Base-by-base conservation (phyloP, 352 stramenopile genomes). In the Globisporangium cylindrosporum region DNA sequence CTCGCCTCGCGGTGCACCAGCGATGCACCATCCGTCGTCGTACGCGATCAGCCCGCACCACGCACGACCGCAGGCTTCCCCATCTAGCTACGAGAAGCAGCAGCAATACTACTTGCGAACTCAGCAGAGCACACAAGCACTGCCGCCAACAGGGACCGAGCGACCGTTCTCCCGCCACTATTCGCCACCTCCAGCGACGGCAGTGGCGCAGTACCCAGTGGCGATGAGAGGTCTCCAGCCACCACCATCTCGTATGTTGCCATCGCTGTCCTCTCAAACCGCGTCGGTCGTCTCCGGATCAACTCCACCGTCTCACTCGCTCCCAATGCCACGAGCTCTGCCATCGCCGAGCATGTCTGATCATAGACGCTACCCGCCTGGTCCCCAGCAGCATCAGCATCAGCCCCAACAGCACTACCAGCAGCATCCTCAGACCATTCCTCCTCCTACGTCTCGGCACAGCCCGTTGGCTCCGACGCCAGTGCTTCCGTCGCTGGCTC, bases 11-110 rank as follows among this genome's bases (percentile, higher is more conserved):
- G 66, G 49, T 2, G 41, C 38, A 9, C 34, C 58, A 10, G 25
- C 22, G 25, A 60, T 71, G 66, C 53, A 60, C 20, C 59, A 64
- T 8, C 66, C 59, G 58, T 62, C 66, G 1, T 54, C 25, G 12
- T 58, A 71, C 27, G 66, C 66, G 25, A 71, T 66, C 49, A 71
- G 66, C 29, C 66, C 66, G 34, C 66, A 71, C 36, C 57, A 71
- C 20, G 46, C 56, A 3, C 36, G 64, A 7, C 56, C 58, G 12
- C 56, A 63, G 32, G n/a, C 36, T 1, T 46, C 56, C 3, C 54
- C 18, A 18, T 29, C 18, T 3, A 51, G 43, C 18, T 51, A 51
- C 6, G 43, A 51, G 43, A 51, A 51, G 43, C 43, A 51, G 43
- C 43, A 51, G 43, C 43, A 51, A 25, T 62, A 49, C 59, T 66